Conservation (phyloP, 2,329 filamentous ascomycete species). For the Alternaria tenuissima region DNA sequence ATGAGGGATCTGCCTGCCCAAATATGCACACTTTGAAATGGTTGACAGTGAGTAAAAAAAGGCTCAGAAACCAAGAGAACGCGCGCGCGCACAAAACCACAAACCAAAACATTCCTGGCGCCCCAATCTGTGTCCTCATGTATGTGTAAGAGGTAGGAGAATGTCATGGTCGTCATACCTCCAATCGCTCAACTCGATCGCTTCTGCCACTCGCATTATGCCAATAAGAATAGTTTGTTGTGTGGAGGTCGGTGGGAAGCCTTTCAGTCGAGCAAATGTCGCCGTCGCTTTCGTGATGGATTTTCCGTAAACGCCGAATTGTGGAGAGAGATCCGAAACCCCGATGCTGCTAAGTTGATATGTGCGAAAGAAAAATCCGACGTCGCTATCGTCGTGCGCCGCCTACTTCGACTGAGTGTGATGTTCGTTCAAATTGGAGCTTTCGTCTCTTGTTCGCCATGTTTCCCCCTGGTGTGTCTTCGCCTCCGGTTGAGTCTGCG, state of each 20-base stretch:
- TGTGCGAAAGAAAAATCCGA: conserved; percentile 17
- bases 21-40: conserved; percentile 31
- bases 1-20: conserved; percentile 26
- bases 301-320: conserved; percentile 17
- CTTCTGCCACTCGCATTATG: conserved; percentile 18
- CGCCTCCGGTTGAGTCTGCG: conserved; percentile 75
- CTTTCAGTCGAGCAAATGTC: conserved; percentile 1
- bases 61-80: neutral
- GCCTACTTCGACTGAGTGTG: conserved; percentile 47
- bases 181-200: conserved; percentile 3
- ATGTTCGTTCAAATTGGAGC: conserved; percentile 46
- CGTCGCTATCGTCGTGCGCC: conserved; percentile 44
- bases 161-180: conserved; percentile 20
- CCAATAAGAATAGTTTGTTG: conserved; percentile 15
- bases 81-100: conserved; percentile 7
- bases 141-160: conserved; percentile 18
- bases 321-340: conserved; percentile 12
- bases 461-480: conserved; percentile 61
- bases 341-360: conserved; percentile 21
- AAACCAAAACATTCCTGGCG: conserved; percentile 18
- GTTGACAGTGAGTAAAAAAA: conserved; percentile 8
- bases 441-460: conserved; percentile 45
- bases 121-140: conserved; percentile 15
- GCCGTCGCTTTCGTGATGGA: conserved; percentile 16
- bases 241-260: conserved; percentile 3